Conservation (phyloP, 202 grass and related monocot species). For the Panicum virgatum region DNA sequence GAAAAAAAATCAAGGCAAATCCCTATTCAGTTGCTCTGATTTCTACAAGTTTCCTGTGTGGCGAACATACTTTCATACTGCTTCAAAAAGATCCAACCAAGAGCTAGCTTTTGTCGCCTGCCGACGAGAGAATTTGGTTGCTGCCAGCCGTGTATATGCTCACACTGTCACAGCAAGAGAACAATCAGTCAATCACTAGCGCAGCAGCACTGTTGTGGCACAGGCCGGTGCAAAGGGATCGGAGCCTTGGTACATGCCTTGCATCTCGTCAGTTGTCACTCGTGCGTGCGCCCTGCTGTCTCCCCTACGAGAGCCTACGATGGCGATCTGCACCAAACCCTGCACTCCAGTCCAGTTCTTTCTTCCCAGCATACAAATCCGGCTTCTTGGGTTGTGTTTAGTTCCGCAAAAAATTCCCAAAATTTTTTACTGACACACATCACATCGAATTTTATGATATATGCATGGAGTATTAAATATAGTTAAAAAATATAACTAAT, state of each 20-base stretch:
- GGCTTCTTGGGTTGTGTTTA: no score
- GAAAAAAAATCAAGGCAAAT: not conserved
- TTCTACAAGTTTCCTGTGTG: not conserved
- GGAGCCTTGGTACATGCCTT: not conserved
- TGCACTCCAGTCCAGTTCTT: not conserved
- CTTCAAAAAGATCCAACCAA: not conserved
- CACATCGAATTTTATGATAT: no score
- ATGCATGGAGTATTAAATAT: no score
- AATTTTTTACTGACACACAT: no score
- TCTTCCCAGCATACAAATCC: not conserved
- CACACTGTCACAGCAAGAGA: not conserved
- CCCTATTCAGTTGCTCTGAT: not conserved
- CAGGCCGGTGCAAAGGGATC: not conserved
- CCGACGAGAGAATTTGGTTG: not conserved
- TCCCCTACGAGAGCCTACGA: slow-evolving; percentile 29
- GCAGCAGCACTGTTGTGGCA: not conserved
- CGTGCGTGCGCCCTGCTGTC: not conserved
- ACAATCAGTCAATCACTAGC: slow-evolving; percentile 21
- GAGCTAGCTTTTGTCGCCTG: not conserved
- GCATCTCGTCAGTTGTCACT: slow-evolving; percentile 11
- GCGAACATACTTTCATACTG: not conserved
- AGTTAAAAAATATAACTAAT: no score
- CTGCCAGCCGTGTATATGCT: not conserved
- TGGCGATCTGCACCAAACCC: slow-evolving; percentile 31
- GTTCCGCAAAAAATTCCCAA: no score